These are phyloP conservation scores for Trichoderma arundinaceum DNA, from an alignment of 2,329 filamentous ascomycete genomes.

Conservation along the genomic window DNA sequence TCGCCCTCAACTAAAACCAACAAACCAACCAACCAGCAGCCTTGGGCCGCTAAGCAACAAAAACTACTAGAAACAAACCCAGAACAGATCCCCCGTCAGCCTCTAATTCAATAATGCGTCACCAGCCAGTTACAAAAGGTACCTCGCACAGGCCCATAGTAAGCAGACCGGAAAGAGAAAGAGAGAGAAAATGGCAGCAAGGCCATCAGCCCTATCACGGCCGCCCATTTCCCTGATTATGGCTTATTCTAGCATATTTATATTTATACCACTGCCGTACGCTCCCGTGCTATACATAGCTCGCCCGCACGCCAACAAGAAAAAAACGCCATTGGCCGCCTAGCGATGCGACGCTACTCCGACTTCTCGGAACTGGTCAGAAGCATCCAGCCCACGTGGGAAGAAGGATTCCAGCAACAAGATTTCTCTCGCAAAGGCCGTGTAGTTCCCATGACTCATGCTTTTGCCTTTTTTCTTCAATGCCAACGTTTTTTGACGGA, in stretches of 20 bases:
- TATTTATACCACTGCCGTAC: neutral
- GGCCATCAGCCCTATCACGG: neutral
- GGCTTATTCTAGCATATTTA: neutral
- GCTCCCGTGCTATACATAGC: neutral
- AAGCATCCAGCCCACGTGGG: too few relatives aligned
- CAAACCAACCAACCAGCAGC: too few relatives aligned
- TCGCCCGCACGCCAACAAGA: neutral
- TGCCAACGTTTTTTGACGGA: neutral
- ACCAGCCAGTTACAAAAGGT: neutral
- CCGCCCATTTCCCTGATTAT: neutral
- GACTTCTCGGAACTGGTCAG: too few relatives aligned
- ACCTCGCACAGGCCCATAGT: neutral
- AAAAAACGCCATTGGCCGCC: too few relatives aligned
- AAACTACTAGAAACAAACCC: neutral
- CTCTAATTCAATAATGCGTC: neutral
- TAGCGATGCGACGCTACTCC: too few relatives aligned
- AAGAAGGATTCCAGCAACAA: too few relatives aligned
- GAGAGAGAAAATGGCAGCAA: neutral
- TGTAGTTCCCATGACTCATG: too few relatives aligned
- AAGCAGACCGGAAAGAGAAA: constrained; percentile 8
- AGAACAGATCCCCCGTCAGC: constrained; percentile 8
- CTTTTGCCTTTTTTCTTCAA: neutral
- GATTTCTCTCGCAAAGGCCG: too few relatives aligned
- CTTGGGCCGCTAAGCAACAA: too few relatives aligned
- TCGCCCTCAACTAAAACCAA: too few relatives aligned